Evolutionary conservation across 768 basidiomycete species (phyloP), one percentile per base, ranked within the genome.

Genomic region (Cantharellus anzutake): DNA sequence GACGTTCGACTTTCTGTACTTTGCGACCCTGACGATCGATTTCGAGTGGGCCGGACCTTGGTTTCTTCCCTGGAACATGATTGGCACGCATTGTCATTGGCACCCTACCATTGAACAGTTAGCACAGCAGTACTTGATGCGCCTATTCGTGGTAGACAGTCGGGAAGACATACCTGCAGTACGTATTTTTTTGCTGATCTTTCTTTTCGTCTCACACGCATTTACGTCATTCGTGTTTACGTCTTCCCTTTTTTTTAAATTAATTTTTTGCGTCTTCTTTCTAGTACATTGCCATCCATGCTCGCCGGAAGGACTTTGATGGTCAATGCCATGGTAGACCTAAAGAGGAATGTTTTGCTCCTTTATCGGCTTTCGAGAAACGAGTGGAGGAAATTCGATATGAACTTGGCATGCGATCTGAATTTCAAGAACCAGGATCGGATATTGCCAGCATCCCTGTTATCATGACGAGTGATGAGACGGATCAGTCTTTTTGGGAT

Each of bases 401-500:
- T 20, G 73, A 74, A 62, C 65, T 81, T 42, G 61, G 68, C 57
- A 68, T 73, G 56, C 62, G 64, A 14, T 67, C 70, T 51, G 11
- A 55, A 37, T 55, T 55, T 1, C 52, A 55, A 37, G 35, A 55
- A 11, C 14, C 35, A 7, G 52, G 35, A 11, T 11, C 14, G 7
- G 68, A 70, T n/a, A 56, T 71, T 35, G 63, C 63, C 20, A 67
- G 69, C 48, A 71, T 71, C 42, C 73, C 78, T 63, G 77, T 83
- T 35, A 72, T 84, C 50, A 74, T 82, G 73, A 83, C 80, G 16
- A 82, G 80, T 71, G 82, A 84, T 64, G 81, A 84, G 65, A 65
- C 68, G 50, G 72, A 80, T 63, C 64, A 72, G 5, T 70, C 69
- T n/a, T 66, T 61, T 58, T 65, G 63, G 56, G 51, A 50, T 16